These are phyloP conservation scores for Malassezia furfur DNA, from an alignment of 1,284 basidiomycete species.

Conservation along the genomic window DNA sequence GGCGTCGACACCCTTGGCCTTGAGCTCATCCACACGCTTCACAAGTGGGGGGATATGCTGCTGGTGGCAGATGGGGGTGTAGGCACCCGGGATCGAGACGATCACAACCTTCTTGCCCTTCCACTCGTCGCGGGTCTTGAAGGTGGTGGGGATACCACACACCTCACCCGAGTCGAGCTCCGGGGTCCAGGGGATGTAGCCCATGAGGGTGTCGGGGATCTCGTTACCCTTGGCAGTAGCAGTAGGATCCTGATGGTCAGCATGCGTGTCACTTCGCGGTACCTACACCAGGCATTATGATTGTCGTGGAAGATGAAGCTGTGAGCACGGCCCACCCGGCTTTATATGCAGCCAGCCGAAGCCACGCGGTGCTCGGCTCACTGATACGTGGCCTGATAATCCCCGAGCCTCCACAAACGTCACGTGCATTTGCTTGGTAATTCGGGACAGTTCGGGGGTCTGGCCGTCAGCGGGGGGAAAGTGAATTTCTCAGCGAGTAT, in stretches of 20 bases:
- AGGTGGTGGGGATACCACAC: conserved; percentile 47
- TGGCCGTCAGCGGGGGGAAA: not conserved
- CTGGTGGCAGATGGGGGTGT: conserved; percentile 48
- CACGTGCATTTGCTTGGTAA: conserved; percentile 18
- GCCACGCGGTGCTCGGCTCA: not conserved
- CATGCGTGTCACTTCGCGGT: no score
- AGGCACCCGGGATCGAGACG: conserved; percentile 65
- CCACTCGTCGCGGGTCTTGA: conserved; percentile 57
- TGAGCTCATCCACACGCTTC: conserved; percentile 60
- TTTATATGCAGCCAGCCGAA: not conserved
- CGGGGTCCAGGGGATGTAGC: conserved; percentile 58
- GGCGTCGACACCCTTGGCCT: conserved; percentile 61
- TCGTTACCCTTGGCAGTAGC: conserved; percentile 48
- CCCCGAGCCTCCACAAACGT: not conserved
- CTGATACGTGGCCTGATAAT: not conserved
- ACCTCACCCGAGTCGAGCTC: conserved; percentile 57
- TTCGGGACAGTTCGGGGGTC: conserved; percentile 19
- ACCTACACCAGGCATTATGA: conserved; percentile 3
- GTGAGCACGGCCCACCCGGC: not conserved
- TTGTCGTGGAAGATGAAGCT: not conserved
- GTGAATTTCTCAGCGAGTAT: not conserved
- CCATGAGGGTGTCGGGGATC: conserved; percentile 59
- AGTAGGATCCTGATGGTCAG: not conserved
- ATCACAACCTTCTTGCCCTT: conserved; percentile 74
- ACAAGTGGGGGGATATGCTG: conserved; percentile 60